A percentile compares a stretch with the other conserved stretches of the same genome.
These are phyloP conservation scores for Aspergillus carlsbadensis DNA, from an alignment of 495 filamentous ascomycete species.

Conservation along the genomic window DNA sequence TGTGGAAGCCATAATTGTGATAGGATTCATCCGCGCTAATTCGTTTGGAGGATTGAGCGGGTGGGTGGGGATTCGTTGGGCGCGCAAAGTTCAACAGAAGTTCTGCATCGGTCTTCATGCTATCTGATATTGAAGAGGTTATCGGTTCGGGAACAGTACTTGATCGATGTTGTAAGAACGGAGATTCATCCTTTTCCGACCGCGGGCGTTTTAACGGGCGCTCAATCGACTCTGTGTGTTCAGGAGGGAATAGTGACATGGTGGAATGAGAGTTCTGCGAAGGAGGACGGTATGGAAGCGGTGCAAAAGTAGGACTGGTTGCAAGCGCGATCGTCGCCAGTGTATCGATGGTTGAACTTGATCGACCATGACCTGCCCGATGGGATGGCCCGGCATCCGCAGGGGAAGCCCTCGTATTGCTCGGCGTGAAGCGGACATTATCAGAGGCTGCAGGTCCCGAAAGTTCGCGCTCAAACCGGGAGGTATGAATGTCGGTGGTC, in stretches of 20 bases:
- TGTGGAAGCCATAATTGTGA: conserved; percentile 25
- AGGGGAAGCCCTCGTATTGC: conserved; percentile 18
- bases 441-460: conserved; percentile 29
- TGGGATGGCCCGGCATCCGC: conserved; percentile 28
- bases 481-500: conserved; percentile 30
- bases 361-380: conserved; percentile 45
- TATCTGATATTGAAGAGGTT: conserved; percentile 39
- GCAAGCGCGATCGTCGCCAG: conserved; percentile 56
- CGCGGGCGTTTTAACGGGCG: conserved; percentile 60
- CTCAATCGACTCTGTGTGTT: conserved; percentile 34
- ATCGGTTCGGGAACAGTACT: conserved; percentile 44
- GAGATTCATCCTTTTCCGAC: conserved; percentile 56
- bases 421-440: conserved; percentile 27
- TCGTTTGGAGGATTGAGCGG: conserved; percentile 27
- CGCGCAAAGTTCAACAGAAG: conserved; percentile 50
- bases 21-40: conserved; percentile 40
- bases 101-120: conserved; percentile 53
- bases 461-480: conserved; percentile 34
- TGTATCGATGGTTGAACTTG: conserved; percentile 51
- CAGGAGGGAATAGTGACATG: conserved; percentile 34
- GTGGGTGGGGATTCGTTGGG: conserved; percentile 37
- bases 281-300: conserved; percentile 33
- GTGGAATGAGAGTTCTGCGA: conserved; percentile 30
- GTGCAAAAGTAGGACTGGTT: conserved; percentile 46
- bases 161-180: conserved; percentile 33